phyloP scores from a whole-genome alignment of 352 stramenopile species.

The Pythium diclinum region DNA sequence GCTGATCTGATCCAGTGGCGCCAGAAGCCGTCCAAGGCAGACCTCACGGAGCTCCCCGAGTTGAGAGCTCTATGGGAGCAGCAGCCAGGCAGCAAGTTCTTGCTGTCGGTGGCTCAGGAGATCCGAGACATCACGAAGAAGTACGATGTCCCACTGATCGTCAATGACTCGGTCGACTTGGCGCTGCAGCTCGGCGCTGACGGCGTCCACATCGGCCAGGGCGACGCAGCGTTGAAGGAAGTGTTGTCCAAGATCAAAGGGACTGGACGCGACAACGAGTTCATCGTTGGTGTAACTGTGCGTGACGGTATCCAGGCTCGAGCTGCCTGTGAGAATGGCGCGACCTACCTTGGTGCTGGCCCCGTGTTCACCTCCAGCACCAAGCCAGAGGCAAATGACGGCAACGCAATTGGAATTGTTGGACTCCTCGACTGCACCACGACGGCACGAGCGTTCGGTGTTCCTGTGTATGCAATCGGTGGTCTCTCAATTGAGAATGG shows the following conservation, averaged over 20 bases:
- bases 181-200: conserved; percentile 46
- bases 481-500: conserved; percentile 36
- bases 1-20: conserved; percentile 50
- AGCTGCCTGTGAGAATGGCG: conserved; percentile 39
- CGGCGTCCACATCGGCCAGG: conserved; percentile 54
- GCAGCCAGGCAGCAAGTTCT: conserved; percentile 25
- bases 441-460: conserved; percentile 24
- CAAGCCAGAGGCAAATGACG: conserved; percentile 55
- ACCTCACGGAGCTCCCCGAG: conserved; percentile 28
- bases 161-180: conserved; percentile 54
- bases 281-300: conserved; percentile 56
- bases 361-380: conserved; percentile 53
- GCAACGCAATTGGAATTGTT: conserved; percentile 39
- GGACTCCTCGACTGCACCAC: conserved; percentile 33
- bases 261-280: conserved; percentile 18
- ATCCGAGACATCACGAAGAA: conserved; percentile 37
- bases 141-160: conserved; percentile 44
- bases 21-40: conserved; percentile 41
- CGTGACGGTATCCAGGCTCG: conserved; percentile 40
- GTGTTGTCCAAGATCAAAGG: conserved; percentile 8
- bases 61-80: conserved; percentile 30
- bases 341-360: conserved; percentile 48
- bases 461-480: conserved; percentile 56
- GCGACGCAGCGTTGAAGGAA: conserved; percentile 31
- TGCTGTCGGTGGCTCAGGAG: conserved; percentile 35